Evolutionary conservation across 768 basidiomycete genomes (phyloP), one percentile per base, ranked within the genome.

Genomic region (Lanmaoa pseudosensibilis): DNA sequence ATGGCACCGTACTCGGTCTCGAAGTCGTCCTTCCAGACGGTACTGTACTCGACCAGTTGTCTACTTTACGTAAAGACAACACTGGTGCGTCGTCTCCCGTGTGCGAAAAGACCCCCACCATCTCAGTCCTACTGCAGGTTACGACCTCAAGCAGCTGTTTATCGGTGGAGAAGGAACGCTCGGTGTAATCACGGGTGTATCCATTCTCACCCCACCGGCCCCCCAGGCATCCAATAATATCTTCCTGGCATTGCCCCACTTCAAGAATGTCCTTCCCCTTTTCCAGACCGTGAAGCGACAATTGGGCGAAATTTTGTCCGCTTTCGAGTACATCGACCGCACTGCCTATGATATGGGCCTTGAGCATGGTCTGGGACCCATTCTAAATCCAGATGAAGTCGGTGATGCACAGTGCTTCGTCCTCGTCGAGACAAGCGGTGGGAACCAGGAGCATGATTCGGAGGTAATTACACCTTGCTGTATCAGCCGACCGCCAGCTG

Each of bases 141-240:
- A 97, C 69, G 97, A 99, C 72, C 79, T 99, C 45, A 98, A 99
- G 73, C 97, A 99, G 67, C 82, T 99, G 18, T 99, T 98, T 75
- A 97, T 99, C 62, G 97, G 97, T 13, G 87, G 91, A 7, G 97
- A 99, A 70, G 97, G 97, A 50, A 98, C 96, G 0, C 86, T 99
- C 23, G 97, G 97, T 44, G 79, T 99, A 53, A 86, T 99, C 57
- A 99, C 97, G 12, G 97, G 83, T 23, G 90, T 98, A 38, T 97
- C 95, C 4, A 95, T 99, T 67, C 80, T 98, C 58, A 92, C 95
- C 21, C 91, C 97, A 0, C 78, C 91, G 46, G 80, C 88, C 58
- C 86, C 87, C 16, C 84, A 86, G 65, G 87, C 94, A 5, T 86
- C 90, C 50, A 95, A 92, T 71, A 96, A 97, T 65, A 86, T 95